Evolutionary conservation across 169 alveolate genomes (phyloP).

Genomic region (Plasmodium vivax): DNA sequence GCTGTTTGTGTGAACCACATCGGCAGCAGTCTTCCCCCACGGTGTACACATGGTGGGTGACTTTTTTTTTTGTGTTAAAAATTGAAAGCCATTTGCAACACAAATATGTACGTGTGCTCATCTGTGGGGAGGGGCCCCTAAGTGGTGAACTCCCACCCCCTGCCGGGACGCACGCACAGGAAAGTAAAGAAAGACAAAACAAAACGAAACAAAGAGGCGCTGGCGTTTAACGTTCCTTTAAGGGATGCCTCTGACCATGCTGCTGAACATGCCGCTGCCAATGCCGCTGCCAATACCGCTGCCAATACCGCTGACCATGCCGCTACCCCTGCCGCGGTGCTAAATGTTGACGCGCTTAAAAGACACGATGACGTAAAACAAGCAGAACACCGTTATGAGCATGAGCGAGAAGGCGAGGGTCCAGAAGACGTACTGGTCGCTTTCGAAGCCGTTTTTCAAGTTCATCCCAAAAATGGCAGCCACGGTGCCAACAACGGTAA

Average conservation of each 20-base stretch:
- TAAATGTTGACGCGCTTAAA: conserved; percentile 56
- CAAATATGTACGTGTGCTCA: not conserved
- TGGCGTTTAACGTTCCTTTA: not conserved
- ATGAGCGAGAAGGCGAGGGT: conserved; percentile 79
- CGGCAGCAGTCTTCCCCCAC: not conserved
- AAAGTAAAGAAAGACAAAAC: not conserved
- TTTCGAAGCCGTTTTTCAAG: conserved; percentile 83
- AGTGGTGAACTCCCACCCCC: not conserved
- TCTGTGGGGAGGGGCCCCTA: not conserved
- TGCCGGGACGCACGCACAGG: not conserved
- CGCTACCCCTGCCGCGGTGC: not conserved
- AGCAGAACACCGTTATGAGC: conserved; percentile 72
- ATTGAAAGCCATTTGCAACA: not conserved
- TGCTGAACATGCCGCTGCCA: not conserved
- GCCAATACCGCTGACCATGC: not conserved
- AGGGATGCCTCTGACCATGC: not conserved
- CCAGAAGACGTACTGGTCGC: conserved; percentile 81
- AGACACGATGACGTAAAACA: conserved; percentile 42
- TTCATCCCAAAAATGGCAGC: conserved; percentile 89
- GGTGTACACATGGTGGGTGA: not conserved
- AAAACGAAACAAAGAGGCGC: not conserved
- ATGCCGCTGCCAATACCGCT: not conserved
- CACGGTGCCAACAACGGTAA: conserved; percentile 84
- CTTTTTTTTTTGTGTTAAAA: not conserved
- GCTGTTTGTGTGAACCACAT: not conserved